A percentile compares a stretch with the other conserved stretches of the same genome.
Conservation (phyloP, 1,284 basidiomycete genomes). For the Rhodotorula sp. region DNA sequence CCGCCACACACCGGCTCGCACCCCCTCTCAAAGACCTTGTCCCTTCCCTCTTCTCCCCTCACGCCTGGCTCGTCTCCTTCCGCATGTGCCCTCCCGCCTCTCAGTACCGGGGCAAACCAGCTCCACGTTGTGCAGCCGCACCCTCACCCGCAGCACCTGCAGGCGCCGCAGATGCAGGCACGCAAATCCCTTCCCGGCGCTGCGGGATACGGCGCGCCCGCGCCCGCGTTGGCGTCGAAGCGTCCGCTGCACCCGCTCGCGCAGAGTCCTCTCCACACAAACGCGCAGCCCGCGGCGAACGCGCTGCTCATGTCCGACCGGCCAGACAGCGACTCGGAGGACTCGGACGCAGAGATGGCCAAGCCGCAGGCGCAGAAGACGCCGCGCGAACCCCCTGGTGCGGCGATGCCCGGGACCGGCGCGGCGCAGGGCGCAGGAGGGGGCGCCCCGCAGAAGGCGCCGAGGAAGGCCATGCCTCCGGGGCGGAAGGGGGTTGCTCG, state of each 20-base stretch:
- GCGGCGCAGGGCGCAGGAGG: neutral
- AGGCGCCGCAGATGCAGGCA: conserved; percentile 3
- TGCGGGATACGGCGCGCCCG: neutral
- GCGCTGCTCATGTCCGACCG: conserved; percentile 14
- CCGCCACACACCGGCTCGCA: conserved; percentile 31
- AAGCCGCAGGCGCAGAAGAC: neutral
- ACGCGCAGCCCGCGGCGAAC: neutral
- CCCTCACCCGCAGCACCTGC: neutral
- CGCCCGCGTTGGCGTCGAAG: neutral
- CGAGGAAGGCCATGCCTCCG: conserved; percentile 10
- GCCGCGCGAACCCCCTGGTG: neutral
- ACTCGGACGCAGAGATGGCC: conserved; percentile 18
- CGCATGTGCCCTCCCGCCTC: neutral
- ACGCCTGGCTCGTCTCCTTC: neutral
- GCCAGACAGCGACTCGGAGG: conserved; percentile 30
- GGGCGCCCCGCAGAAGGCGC: conserved; percentile 12
- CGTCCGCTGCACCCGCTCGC: conserved; percentile 10
- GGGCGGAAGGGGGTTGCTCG: conserved; percentile 5
- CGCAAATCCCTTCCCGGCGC: conserved; percentile 16
- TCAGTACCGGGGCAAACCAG: too few relatives aligned
- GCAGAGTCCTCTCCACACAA: neutral
- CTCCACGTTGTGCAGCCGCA: neutral
- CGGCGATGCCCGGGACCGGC: neutral
- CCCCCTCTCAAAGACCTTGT: conserved; percentile 38
- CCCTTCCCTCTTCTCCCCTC: conserved; percentile 32